These are phyloP conservation scores for Aspergillus brunneoviolaceus DNA, from an alignment of 2,329 filamentous ascomycete genomes.

Conservation along the genomic window DNA sequence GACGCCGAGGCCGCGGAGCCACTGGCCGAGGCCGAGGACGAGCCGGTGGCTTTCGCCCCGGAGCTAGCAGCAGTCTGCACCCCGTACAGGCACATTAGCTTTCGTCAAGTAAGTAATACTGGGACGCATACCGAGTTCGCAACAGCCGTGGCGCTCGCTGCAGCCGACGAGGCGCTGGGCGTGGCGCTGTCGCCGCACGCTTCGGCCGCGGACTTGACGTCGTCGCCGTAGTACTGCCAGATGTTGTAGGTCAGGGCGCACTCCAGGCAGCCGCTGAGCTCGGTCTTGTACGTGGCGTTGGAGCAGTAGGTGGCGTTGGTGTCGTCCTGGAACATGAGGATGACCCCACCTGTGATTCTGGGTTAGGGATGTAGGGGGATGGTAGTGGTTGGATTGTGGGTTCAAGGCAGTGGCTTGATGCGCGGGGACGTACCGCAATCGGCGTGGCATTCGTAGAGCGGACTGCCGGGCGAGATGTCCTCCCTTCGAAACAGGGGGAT, in stretches of 20 bases:
- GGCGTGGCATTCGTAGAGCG: slow-evolving; percentile 36
- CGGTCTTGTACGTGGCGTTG: slow-evolving; percentile 27
- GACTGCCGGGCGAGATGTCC: slow-evolving; percentile 23
- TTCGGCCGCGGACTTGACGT: slow-evolving; percentile 40
- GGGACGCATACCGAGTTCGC: neutral
- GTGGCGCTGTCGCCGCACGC: slow-evolving; percentile 28
- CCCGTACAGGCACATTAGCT: no score
- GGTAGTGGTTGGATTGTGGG: neutral
- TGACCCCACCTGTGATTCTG: slow-evolving; percentile 26
- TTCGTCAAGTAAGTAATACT: no score
- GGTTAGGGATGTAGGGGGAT: neutral
- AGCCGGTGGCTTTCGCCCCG: no score
- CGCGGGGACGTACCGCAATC: slow-evolving; percentile 30
- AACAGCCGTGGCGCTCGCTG: neutral
- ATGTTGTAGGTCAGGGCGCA: slow-evolving; percentile 47
- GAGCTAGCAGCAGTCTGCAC: no score
- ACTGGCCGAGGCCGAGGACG: no score
- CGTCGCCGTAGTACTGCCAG: slow-evolving; percentile 46
- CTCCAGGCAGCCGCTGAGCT: slow-evolving; percentile 37
- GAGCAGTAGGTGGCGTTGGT: slow-evolving; percentile 24
- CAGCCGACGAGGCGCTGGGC: slow-evolving; percentile 1
- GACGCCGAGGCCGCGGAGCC: no score
- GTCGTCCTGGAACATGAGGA: slow-evolving; percentile 19
- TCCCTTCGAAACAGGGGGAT: slow-evolving; percentile 4
- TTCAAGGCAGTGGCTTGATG: neutral